Base-by-base conservation (phyloP, 2,329 filamentous ascomycete genomes). In the Fusarium napiforme region DNA sequence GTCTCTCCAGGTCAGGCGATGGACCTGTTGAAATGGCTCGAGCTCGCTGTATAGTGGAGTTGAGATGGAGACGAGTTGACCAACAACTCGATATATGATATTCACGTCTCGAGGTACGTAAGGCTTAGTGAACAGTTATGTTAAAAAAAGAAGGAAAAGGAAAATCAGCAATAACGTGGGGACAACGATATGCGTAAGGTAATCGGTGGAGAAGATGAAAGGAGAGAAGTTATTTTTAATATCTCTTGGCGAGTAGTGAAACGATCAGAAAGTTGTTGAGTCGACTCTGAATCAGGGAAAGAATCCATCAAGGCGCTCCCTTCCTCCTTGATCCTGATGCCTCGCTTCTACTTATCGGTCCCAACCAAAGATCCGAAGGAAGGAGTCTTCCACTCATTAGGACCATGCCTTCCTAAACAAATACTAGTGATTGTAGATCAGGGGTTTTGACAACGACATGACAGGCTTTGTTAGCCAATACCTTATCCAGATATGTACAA, bases 21-120 rank as follows among this genome's bases (percentile, higher is more conserved):
- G 63, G 59, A 53, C 62, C 58, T 77, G 67, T 69, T 40, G 64
- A 67, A 60, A 61, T 76, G 71, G 71, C 75, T 77, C 73, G 60
- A 68, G 75, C 67, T 73, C 36, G 34, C 50, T 70, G 11, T 11
- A 32, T 9, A 53, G 69, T 69, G 64, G 72, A 62, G 67, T 69
- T 64, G 58, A 45, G 55, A 67, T 67, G 56, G 62, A 53, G 72
- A 63, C 55, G 42, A 64, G 55, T 67, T 72, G 70, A 61, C 62
- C 64, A 75, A 72, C 63, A 64, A 64, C 69, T 43, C 39, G 32
- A 64, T 65, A 59, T 67, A 56, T 49, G 61, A 39, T 53, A 53
- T 64, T 66, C 53, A 60, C 53, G 59, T 58, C 49, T 73, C 32
- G 52, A 46, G 67, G 43, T 68, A 68, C 55, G 59, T 73, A 67